A percentile compares a stretch with the other conserved stretches of the same genome.
Evolutionary conservation across 495 filamentous ascomycete species (phyloP).

Genomic region (Pyrenopolyporus hunteri): DNA sequence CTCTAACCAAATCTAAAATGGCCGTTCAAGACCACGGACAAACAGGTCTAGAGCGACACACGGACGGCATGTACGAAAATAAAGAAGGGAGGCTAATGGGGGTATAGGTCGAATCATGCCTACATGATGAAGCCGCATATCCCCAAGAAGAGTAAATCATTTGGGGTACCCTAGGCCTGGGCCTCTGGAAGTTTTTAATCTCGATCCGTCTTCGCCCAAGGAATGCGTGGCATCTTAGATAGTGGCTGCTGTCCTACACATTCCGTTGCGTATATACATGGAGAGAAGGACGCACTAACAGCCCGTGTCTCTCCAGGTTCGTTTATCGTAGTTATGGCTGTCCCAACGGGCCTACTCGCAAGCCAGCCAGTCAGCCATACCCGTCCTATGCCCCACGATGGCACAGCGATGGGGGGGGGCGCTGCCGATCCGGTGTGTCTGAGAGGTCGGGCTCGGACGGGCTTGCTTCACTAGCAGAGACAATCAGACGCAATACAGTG

Average conservation of each 20-base stretch:
- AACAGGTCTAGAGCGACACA: background rate
- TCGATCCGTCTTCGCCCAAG: conserved; percentile 28
- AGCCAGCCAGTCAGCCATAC: conserved; percentile 31
- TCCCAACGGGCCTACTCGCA: conserved; percentile 6
- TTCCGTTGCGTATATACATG: conserved; percentile 3
- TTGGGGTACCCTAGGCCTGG: conserved; percentile 12
- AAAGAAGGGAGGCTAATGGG: background rate
- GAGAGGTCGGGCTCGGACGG: conserved; percentile 12
- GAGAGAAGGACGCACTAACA: conserved; percentile 7
- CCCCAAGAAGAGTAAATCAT: background rate
- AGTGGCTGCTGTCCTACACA: conserved; percentile 20
- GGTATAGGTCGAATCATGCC: background rate
- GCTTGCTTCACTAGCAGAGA: conserved; percentile 18
- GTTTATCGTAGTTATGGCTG: conserved; percentile 15
- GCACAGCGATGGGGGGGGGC: conserved; percentile 2
- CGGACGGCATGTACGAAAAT: background rate
- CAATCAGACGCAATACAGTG: conserved; percentile 15
- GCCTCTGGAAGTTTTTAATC: conserved; percentile 10
- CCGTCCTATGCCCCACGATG: conserved; percentile 21
- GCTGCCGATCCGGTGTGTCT: conserved; percentile 19
- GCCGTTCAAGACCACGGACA: background rate
- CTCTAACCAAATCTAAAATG: background rate
- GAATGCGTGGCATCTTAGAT: conserved; percentile 30
- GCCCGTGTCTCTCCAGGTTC: conserved; percentile 24
- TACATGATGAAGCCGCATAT: too few species aligned